Evolutionary conservation across 2,329 filamentous ascomycete genomes (phyloP), one percentile per base, ranked within the genome.

Genomic region (Ilyonectria destructans): DNA sequence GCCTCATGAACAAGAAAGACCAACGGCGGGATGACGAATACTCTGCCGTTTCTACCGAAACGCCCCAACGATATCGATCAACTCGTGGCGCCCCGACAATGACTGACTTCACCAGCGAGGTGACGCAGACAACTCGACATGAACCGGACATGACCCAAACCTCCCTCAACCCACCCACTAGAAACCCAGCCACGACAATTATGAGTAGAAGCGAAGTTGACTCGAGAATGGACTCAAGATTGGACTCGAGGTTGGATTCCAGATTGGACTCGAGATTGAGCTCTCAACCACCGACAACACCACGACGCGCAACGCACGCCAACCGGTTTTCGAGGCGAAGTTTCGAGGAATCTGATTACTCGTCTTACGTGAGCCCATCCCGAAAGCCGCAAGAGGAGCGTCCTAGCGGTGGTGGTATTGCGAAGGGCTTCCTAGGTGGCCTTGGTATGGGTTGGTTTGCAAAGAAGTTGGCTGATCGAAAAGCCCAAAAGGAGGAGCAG

Each of bases 401-500:
- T 7, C 81, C 85, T 63, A 81, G 80, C 12, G 86, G 87, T 13
- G 86, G 87, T 69, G 85, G 85, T 1, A 80, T 85, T n/a, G 86
- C 85, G 23, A 89, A 91, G 71, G 88, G 88, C 1, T 73, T 90
- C 15, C 76, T 91, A 57, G 90, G 88, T 9, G 85, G 90, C 2
- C 80, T 93, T 29, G 92, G 92, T 2, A 83, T 92, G 37, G 92
- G 92, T 9, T 93, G 91, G 83, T 82, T 95, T 55, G 88, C 89
- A 7, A 91, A 88, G 81, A 88, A 89, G 78, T 86, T 92, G 78
- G 89, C 87, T 72, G 85, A 90, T 79, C 81, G 89, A 73, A 82
- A 82, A 58, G 77, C 82, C 67, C 83, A 76, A 68, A 82, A 82
- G 60, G 86, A 87, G 67, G 87, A 85, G 57, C 85, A 85, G 33